Base-by-base conservation (phyloP, 169 alveolate genomes). In the Cryptosporidium tyzzeri region DNA sequence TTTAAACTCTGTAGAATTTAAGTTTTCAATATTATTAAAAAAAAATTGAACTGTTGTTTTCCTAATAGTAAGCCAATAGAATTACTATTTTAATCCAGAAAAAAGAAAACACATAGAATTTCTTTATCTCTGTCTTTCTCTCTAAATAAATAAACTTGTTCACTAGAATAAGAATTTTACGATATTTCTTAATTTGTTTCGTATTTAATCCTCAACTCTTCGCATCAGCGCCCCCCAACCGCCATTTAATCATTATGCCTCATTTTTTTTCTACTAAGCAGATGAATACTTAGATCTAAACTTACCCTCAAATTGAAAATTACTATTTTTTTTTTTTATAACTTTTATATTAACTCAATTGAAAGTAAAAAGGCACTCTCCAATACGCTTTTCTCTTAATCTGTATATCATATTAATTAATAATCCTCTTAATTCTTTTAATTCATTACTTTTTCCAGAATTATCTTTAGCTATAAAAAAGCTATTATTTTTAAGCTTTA, bases 191-290 rank as follows among this genome's bases (percentile, higher is more conserved):
- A 21, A 23, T 55, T 16, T 26, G 35, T 55, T 55, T 55, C n/a
- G 31, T 5, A 55, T 55, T 55, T n/a, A 23, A 55, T 8, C 7
- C 7, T 55, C 67, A 55, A 55, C 35, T 55, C 26, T 55, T 26
- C 67, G 67, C 67, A 55, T 12, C 12, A 8, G 8, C 12, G 48
- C 67, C 67, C 67, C 67, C 67, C 35, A 55, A 55, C 67, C 67
- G 35, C 37, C 29, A 21, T 55, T 26, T 55, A 55, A n/a, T 26
- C 67, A 21, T 16, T 18, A 0, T 55, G 67, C 35, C 67, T 55
- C 67, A 53, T 23, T 53, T 53, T 23, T n/a, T n/a, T 16, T 55
- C 26, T n/a, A 2, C 26, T 8, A 21, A 55, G 6, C 23, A n/a
- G 23, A n/a, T 55, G 7, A 55, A n/a, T 55, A 55, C 37, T 55